Percentiles rank a stretch among this genome's conserved stretches.
phyloP scores from a whole-genome alignment of 1,284 basidiomycete species.

The Rhodotorula glutinis region DNA sequence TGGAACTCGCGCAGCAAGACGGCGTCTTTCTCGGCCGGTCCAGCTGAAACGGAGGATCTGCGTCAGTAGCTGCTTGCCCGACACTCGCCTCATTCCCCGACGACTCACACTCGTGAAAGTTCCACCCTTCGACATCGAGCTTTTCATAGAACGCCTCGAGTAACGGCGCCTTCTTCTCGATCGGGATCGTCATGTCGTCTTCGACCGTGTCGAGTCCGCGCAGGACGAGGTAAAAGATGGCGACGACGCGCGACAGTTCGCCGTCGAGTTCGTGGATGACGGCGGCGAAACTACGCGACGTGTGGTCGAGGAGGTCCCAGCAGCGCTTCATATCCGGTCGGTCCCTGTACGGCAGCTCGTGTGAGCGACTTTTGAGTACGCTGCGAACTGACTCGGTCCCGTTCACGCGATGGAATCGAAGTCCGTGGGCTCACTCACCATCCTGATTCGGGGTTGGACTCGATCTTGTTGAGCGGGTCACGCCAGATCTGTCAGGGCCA shows the following conservation, averaged over 20 bases:
- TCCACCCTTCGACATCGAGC: constrained; percentile 82
- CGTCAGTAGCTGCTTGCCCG: not conserved
- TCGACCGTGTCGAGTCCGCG: constrained; percentile 94
- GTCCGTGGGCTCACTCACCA: constrained; percentile 11
- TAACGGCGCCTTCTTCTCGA: constrained; percentile 79
- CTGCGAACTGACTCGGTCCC: not conserved
- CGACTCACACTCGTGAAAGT: constrained; percentile 62
- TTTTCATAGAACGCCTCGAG: constrained; percentile 80
- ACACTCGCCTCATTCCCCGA: not conserved
- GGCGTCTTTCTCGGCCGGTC: constrained; percentile 86
- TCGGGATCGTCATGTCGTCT: constrained; percentile 95
- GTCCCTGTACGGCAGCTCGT: constrained; percentile 55
- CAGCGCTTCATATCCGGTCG: constrained; percentile 78
- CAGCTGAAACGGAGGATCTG: constrained; percentile 47
- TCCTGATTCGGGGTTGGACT: constrained; percentile 45
- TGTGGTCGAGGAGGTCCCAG: constrained; percentile 85
- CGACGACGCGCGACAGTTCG: constrained; percentile 86
- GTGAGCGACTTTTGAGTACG: not conserved
- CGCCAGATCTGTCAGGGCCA: constrained; percentile 45
- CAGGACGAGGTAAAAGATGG: constrained; percentile 91
- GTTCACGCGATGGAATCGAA: fast-evolving
- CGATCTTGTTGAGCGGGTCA: constrained; percentile 51
- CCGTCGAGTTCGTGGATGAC: constrained; percentile 98
- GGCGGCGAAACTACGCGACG: constrained; percentile 83
- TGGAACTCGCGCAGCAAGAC: constrained; percentile 83